A percentile compares a stretch with the other conserved stretches of the same genome.
These are phyloP conservation scores for Strobilomyces confusus DNA, from an alignment of 768 basidiomycete species.

Conservation along the genomic window DNA sequence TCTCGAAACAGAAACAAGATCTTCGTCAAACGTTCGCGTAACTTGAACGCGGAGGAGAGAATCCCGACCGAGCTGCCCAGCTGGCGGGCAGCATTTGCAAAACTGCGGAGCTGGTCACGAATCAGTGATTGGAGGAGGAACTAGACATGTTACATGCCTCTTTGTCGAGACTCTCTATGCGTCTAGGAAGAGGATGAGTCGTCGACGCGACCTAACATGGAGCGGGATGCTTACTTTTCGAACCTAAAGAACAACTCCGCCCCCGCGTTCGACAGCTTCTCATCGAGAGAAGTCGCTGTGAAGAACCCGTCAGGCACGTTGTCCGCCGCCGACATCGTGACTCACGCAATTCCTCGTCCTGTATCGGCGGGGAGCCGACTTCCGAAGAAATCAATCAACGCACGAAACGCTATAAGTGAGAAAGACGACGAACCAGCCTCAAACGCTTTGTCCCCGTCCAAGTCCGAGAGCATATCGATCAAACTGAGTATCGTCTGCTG, in stretches of 20 bases:
- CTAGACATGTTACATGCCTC: conserved; percentile 31
- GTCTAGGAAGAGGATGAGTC: conserved; percentile 28
- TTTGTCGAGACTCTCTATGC: conserved; percentile 45
- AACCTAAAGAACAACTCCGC: conserved; percentile 47
- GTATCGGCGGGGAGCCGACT: conserved; percentile 29
- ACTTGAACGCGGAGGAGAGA: conserved; percentile 48
- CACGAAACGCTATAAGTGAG: background rate
- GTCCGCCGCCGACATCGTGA: background rate
- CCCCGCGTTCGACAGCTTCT: conserved; percentile 47
- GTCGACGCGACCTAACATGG: background rate
- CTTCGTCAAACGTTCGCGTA: conserved; percentile 49
- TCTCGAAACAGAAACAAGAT: conserved; percentile 50
- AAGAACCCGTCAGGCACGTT: conserved; percentile 9
- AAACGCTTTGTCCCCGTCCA: conserved; percentile 38
- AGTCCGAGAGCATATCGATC: conserved; percentile 43
- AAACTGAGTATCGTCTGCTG: conserved; percentile 46
- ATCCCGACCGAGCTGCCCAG: conserved; percentile 55
- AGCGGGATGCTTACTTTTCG: conserved; percentile 36
- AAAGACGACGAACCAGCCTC: conserved; percentile 29
- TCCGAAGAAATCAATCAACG: conserved; percentile 16
- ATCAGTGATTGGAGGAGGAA: conserved; percentile 10
- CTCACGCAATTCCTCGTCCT: conserved; percentile 44
- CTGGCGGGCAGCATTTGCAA: conserved; percentile 53
- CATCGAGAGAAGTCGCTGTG: conserved; percentile 43
- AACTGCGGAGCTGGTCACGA: conserved; percentile 42